phyloP scores from a whole-genome alignment of 352 stramenopile species.

The Aphanomyces stellatus region DNA sequence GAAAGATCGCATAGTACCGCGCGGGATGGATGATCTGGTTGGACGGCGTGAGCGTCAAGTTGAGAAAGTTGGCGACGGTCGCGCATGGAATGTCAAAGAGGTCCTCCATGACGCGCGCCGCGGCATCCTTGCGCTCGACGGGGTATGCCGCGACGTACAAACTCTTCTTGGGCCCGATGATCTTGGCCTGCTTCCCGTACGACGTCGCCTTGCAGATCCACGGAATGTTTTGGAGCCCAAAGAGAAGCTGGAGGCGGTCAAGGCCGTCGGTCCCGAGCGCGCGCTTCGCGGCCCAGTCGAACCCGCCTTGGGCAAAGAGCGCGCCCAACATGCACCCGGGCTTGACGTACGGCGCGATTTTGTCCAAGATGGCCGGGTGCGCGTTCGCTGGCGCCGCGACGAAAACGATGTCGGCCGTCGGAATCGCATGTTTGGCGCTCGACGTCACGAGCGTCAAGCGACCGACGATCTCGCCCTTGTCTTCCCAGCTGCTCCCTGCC shows the following conservation, averaged over 20 bases:
- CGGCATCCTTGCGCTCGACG: slow-evolving; percentile 71
- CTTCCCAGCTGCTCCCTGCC: slow-evolving; percentile 78
- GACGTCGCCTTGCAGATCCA: slow-evolving; percentile 87
- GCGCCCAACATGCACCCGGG: slow-evolving; percentile 75
- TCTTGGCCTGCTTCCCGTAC: slow-evolving; percentile 73
- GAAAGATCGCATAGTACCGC: slow-evolving; percentile 90
- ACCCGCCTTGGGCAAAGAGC: slow-evolving; percentile 88
- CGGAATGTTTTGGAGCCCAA: slow-evolving; percentile 90
- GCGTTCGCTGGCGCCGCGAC: slow-evolving; percentile 85
- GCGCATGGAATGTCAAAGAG: slow-evolving; percentile 89
- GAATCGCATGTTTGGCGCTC: slow-evolving; percentile 75
- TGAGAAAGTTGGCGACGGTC: slow-evolving; percentile 89
- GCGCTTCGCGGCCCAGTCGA: slow-evolving; percentile 88
- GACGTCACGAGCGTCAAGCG: slow-evolving; percentile 67
- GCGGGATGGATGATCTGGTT: slow-evolving; percentile 92
- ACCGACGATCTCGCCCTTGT: slow-evolving; percentile 61
- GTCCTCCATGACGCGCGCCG: slow-evolving; percentile 69
- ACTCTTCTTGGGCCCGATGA: slow-evolving; percentile 87
- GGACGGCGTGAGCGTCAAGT: slow-evolving; percentile 87
- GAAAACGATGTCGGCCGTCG: slow-evolving; percentile 83
- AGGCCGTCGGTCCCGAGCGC: slow-evolving; percentile 49
- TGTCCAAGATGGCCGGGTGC: slow-evolving; percentile 70
- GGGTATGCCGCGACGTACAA: slow-evolving; percentile 88
- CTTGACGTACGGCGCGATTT: slow-evolving; percentile 79
- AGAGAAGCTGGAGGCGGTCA: slow-evolving; percentile 42